Conservation (phyloP, 1,284 basidiomycete genomes). For the Coniophora puteana region DNA sequence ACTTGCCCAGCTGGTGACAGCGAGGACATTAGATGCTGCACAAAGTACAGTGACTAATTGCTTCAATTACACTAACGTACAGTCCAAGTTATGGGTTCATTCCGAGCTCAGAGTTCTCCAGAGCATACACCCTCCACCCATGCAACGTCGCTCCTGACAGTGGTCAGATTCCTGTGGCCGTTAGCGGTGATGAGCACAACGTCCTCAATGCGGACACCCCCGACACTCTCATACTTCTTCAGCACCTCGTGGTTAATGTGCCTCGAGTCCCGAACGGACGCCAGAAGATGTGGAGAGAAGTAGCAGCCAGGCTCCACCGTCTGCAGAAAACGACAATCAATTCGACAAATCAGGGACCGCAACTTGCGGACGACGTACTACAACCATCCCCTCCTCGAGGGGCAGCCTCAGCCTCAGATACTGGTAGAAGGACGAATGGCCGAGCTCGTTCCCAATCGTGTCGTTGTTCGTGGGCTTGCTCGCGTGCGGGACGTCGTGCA, state of each 20-base stretch:
- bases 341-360: conserved; percentile 2
- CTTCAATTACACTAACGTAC: no score
- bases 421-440: conserved; percentile 56
- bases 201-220: conserved; percentile 90
- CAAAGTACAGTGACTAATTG: no score
- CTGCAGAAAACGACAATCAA: conserved; percentile 28
- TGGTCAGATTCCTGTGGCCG: conserved; percentile 77
- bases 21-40: no score
- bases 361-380: conserved; percentile 67
- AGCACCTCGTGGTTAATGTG: conserved; percentile 72
- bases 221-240: conserved; percentile 71
- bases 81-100: no score
- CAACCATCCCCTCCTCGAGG: conserved; percentile 76
- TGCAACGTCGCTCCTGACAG: conserved; percentile 70
- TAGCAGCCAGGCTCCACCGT: conserved; percentile 90
- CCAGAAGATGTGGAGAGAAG: conserved; percentile 77
- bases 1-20: no score
- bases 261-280: conserved; percentile 57
- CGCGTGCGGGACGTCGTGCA: conserved; percentile 79
- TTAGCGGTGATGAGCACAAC: conserved; percentile 69
- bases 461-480: conserved; percentile 58
- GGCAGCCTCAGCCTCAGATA: conserved; percentile 76
- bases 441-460: conserved; percentile 27
- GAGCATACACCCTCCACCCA: conserved; percentile 81
- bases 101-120: conserved; percentile 48